phyloP scores from a whole-genome alignment of 1,284 basidiomycete species.

The Anthracocystis walkeri region DNA sequence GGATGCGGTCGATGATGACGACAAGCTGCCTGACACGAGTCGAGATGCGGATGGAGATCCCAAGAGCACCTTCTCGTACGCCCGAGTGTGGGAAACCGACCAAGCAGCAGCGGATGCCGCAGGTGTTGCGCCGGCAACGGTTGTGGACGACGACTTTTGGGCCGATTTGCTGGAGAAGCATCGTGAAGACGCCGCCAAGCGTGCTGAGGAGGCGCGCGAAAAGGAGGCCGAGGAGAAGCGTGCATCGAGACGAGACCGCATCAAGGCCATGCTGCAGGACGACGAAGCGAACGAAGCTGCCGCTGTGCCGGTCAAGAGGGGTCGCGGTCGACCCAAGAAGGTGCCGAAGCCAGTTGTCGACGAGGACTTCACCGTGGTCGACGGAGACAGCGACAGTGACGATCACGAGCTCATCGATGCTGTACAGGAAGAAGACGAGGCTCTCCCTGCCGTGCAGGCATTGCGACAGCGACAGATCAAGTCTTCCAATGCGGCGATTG shows the following conservation, averaged over 20 bases:
- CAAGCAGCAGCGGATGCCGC: conserved; percentile 20
- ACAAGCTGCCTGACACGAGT: conserved; percentile 20
- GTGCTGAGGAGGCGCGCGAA: conserved; percentile 26
- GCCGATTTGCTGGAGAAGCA: conserved; percentile 63
- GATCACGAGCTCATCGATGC: conserved; percentile 28
- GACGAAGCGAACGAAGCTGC: conserved; percentile 15
- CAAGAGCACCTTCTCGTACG: conserved; percentile 62
- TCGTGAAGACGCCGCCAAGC: conserved; percentile 48
- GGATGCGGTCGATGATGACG: conserved; percentile 47
- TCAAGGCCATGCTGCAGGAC: conserved; percentile 31
- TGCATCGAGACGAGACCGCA: conserved; percentile 35
- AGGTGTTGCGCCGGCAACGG: conserved; percentile 54
- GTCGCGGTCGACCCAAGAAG: conserved; percentile 30
- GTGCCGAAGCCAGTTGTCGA: conserved; percentile 26
- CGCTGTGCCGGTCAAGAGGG: conserved; percentile 21
- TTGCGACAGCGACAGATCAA: conserved; percentile 26
- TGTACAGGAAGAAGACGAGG: conserved; percentile 37
- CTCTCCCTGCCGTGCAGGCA: conserved; percentile 36
- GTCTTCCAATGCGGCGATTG: conserved; percentile 22
- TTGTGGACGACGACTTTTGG: conserved; percentile 65
- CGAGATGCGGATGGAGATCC: conserved; percentile 28
- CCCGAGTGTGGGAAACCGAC: conserved; percentile 67
- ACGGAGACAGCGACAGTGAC: conserved; percentile 36
- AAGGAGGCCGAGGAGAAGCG: conserved; percentile 30
- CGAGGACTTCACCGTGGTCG: conserved; percentile 26